Percentiles rank a stretch among this genome's conserved stretches.
phyloP scores from a whole-genome alignment of 2,329 filamentous ascomycete genomes.

The Xylaria arbuscula region DNA sequence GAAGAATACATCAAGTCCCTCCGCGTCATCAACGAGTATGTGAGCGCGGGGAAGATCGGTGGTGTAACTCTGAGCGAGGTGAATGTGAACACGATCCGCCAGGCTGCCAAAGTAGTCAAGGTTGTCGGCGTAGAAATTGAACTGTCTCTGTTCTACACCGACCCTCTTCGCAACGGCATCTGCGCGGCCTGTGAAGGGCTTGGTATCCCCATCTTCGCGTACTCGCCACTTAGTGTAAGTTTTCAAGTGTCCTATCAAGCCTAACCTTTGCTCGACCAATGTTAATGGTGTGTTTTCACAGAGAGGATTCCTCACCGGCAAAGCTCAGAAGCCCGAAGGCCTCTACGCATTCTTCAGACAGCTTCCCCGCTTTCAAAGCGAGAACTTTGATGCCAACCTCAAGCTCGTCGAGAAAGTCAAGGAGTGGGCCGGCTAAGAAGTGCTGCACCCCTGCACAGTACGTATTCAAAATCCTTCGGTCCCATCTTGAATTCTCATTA shows the following conservation, averaged over 20 bases:
- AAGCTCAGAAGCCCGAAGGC: conserved; percentile 31
- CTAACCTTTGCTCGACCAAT: not conserved
- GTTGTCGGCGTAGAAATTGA: conserved; percentile 53
- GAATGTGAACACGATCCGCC: conserved; percentile 49
- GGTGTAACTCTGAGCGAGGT: conserved; percentile 51
- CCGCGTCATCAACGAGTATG: conserved; percentile 45
- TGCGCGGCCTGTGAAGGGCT: conserved; percentile 57
- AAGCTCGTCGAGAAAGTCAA: conserved; percentile 38
- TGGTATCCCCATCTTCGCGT: conserved; percentile 65
- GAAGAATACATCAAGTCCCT: conserved; percentile 49
- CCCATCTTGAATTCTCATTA: not conserved
- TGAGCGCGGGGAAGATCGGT: conserved; percentile 51
- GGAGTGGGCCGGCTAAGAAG: conserved; percentile 38
- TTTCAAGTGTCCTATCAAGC: too few relatives aligned
- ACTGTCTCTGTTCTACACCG: conserved; percentile 49
- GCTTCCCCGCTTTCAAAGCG: conserved; percentile 33
- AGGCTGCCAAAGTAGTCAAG: conserved; percentile 44
- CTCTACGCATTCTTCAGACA: conserved; percentile 7
- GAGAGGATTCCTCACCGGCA: conserved; percentile 38
- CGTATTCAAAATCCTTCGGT: not conserved
- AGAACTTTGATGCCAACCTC: conserved; percentile 36
- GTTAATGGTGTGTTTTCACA: too few relatives aligned
- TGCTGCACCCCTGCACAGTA: conserved; percentile 40
- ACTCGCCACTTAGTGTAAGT: conserved; percentile 57
- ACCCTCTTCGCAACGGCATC: conserved; percentile 49